Conservation (phyloP, 139 green algal genomes). For the Volvox reticuliferus region DNA sequence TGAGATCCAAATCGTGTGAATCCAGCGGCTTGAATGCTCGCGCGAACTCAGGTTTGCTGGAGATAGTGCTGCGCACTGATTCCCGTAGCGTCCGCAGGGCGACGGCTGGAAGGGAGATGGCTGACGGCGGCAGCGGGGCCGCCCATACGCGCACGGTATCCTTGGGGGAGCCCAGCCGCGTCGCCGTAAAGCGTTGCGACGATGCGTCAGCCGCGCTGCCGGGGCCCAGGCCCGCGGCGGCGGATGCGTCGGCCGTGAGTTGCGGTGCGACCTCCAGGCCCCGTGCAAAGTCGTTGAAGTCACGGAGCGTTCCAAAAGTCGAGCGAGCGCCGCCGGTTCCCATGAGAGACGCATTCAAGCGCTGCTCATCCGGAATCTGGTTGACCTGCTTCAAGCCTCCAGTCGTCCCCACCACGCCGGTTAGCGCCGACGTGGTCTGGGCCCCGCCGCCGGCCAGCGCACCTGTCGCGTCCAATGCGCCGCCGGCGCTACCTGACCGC, state of each 20-base stretch:
- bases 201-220: not conserved
- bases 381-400: constrained; percentile 27
- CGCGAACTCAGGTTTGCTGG: constrained; percentile 50
- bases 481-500: constrained; percentile 30
- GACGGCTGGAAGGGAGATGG: constrained; percentile 47
- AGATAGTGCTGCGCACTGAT: constrained; percentile 39
- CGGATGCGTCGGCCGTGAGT: constrained; percentile 7
- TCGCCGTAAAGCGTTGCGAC: not conserved
- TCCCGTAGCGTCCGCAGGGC: constrained; percentile 47
- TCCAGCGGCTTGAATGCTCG: constrained; percentile 22
- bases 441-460: not conserved
- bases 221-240: not conserved
- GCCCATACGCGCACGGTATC: constrained; percentile 40
- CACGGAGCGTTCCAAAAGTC: constrained; percentile 18
- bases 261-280: constrained; percentile 38
- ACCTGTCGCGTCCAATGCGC: constrained; percentile 27
- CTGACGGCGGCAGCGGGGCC: constrained; percentile 45
- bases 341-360: constrained; percentile 27
- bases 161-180: constrained; percentile 30
- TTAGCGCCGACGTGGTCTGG: not conserved
- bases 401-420: constrained; percentile 15
- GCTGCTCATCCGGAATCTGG: constrained; percentile 21
- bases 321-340: not conserved
- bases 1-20: constrained; percentile 41
- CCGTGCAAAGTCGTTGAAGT: constrained; percentile 35